Base-by-base conservation (phyloP, 2,329 filamentous ascomycete species). In the Pseudocercospora crystallina region DNA sequence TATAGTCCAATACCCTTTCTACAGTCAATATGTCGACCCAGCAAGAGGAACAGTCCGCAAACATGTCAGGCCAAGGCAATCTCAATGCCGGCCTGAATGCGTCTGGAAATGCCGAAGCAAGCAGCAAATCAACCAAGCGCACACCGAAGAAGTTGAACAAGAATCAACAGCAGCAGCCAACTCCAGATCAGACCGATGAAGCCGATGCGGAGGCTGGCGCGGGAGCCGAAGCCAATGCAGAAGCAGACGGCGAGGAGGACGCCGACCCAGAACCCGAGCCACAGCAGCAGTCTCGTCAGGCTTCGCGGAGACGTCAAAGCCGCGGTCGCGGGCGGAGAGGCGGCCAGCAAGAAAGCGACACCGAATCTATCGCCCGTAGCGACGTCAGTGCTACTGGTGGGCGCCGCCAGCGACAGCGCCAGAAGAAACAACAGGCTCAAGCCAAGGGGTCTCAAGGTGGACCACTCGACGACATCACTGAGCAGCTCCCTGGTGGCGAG, bases 391-490 rank as follows among this genome's bases (percentile, higher is more conserved):
- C 72, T 29, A 65, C 72, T 35, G 77, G 77, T 54, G 80, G 80
- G 49, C 79, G 80, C 54, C 78, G 79, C 57, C 80, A 81, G 62
- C 73, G 79, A 57, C 78, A 81, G 61, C 72, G 75, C 48, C 63
- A 72, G 62, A 73, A 77, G 68, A 77, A 78, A 66, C 72, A 77
- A 55, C 68, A 70, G 31, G 66, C 54, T 11, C 56, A 65, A 60
- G 59, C 68, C 61, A 67, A 71, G 47, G 70, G 73, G 51, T 71
- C 71, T 30, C 70, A 61, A n/a, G 65, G 72, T 41, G 75, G 77
- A 8, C 77, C 77, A 1, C 74, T 83, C 2, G 79, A 76, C 49
- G 76, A 76, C 55, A 80, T 83, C 51, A 77, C 78, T 49, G 81
- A 84, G 62, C 68, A 73, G 43, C 62, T 76, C 1, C 75, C 75